These are phyloP conservation scores for Yamadazyma scolyti DNA, from an alignment of 805 yeast species.

Conservation along the genomic window DNA sequence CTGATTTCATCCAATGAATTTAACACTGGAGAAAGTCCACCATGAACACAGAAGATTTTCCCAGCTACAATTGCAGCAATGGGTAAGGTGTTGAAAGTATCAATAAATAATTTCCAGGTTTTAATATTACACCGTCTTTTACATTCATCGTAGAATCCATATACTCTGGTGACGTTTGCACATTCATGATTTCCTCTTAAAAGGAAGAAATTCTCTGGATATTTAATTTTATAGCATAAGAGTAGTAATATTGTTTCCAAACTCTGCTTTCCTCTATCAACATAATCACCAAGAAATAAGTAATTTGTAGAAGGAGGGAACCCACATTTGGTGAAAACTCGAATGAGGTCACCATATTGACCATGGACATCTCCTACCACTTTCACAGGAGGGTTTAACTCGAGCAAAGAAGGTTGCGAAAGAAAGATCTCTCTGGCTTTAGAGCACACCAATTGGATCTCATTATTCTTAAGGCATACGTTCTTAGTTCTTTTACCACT, in stretches of 20 bases:
- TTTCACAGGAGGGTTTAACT: conserved; percentile 81
- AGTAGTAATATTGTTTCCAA: conserved; percentile 85
- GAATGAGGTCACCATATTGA: conserved; percentile 85
- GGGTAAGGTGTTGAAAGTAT: conserved; percentile 92
- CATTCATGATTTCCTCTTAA: conserved; percentile 96
- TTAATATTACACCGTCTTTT: conserved; percentile 89
- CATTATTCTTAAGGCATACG: conserved; percentile 85
- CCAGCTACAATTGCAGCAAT: conserved; percentile 95
- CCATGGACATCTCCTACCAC: conserved; percentile 96
- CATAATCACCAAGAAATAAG: conserved; percentile 92
- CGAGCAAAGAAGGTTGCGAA: conserved; percentile 85
- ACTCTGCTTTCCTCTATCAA: conserved; percentile 95
- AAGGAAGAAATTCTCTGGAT: conserved; percentile 92
- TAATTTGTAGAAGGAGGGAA: conserved; percentile 94
- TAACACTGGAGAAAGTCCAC: conserved; percentile 75
- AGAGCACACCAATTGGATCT: conserved; percentile 81
- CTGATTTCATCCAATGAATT: conserved; percentile 72
- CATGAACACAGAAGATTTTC: conserved; percentile 89
- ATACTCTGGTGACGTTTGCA: conserved; percentile 93
- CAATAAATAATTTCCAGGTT: conserved; percentile 91
- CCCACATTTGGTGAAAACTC: conserved; percentile 93
- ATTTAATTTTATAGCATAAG: conserved; percentile 90
- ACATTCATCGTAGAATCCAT: conserved; percentile 98
- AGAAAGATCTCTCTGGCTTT: conserved; percentile 86
- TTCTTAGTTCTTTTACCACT: conserved; percentile 89